These are phyloP conservation scores for Paraconiothyrium sp. DNA, from an alignment of 2,329 filamentous ascomycete species.

Conservation along the genomic window DNA sequence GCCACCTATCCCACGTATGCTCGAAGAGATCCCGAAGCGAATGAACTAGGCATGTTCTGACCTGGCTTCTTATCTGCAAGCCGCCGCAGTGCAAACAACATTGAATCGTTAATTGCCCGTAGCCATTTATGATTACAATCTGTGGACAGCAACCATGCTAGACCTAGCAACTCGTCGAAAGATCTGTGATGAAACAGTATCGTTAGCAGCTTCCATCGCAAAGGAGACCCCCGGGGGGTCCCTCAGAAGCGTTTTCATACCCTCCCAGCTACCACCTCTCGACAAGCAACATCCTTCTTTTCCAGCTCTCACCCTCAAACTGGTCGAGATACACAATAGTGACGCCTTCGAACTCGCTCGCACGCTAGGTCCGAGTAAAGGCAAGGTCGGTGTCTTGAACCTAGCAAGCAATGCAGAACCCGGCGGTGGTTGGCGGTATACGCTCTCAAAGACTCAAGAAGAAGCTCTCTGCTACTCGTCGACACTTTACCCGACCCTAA, in stretches of 20 bases:
- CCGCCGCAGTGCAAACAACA: background rate
- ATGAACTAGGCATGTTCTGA: background rate
- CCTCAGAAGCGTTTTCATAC: conserved; percentile 27
- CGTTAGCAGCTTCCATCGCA: conserved; percentile 23
- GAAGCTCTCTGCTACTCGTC: conserved; percentile 37
- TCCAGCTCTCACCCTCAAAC: conserved; percentile 18
- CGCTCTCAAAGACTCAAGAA: conserved; percentile 32
- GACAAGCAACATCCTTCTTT: conserved; percentile 17
- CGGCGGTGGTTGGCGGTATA: conserved; percentile 35
- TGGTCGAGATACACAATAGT: conserved; percentile 28
- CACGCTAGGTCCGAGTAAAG: conserved; percentile 8
- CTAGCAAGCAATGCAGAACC: conserved; percentile 31
- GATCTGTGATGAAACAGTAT: conserved; percentile 34
- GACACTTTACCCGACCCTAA: conserved; percentile 29
- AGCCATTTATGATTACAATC: background rate
- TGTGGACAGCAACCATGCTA: conserved; percentile 19
- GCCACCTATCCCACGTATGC: background rate
- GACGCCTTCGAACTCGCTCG: conserved; percentile 33
- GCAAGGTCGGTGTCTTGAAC: conserved; percentile 32
- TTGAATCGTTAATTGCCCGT: background rate
- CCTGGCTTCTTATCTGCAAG: background rate
- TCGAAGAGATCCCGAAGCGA: background rate
- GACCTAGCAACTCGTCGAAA: conserved; percentile 29
- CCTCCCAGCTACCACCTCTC: conserved; percentile 27
- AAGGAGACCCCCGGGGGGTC: conserved; percentile 24